Percentiles rank a stretch among this genome's conserved stretches.
These are phyloP conservation scores for Madurella fahalii DNA, from an alignment of 2,329 filamentous ascomycete species.

Conservation along the genomic window DNA sequence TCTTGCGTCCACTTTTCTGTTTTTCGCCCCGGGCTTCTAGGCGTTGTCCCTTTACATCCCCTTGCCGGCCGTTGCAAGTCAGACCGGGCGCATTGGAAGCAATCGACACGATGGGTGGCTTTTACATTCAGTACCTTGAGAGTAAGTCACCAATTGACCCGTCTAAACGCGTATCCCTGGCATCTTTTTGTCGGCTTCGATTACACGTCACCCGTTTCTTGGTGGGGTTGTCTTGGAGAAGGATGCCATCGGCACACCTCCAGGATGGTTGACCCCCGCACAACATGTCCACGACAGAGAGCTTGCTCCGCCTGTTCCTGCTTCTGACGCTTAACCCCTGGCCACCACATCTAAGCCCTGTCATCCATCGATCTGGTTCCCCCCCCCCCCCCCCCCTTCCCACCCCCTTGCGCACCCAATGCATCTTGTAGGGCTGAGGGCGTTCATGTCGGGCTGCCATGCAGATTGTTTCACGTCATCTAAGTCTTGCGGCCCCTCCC, in stretches of 20 bases:
- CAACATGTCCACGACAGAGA: constrained; percentile 30
- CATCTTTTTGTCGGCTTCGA: constrained; percentile 5
- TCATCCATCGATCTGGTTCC: constrained; percentile 15
- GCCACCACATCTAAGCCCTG: constrained; percentile 17
- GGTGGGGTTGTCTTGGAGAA: constrained; percentile 22
- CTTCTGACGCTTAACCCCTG: constrained; percentile 18
- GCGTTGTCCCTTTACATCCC: constrained; percentile 17
- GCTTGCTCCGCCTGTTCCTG: constrained; percentile 22
- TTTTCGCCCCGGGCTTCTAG: constrained; percentile 4
- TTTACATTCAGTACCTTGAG: constrained; percentile 69
- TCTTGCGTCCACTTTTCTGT: constrained; percentile 23
- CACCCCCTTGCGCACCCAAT: constrained; percentile 10
- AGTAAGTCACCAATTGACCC: constrained; percentile 54
- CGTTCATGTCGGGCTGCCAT: constrained; percentile 34
- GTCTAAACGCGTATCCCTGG: neutral
- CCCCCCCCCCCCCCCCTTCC: no score
- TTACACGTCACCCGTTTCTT: constrained; percentile 16
- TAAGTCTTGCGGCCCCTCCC: constrained; percentile 12
- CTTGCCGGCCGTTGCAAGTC: constrained; percentile 7
- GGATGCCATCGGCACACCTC: constrained; percentile 23
- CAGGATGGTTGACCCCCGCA: constrained; percentile 28
- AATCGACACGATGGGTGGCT: constrained; percentile 53
- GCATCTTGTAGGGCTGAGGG: constrained; percentile 29
- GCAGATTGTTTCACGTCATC: constrained; percentile 31
- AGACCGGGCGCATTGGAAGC: constrained; percentile 24